Conservation (phyloP, 2,329 filamentous ascomycete species). For the Madurella mycetomatis region DNA sequence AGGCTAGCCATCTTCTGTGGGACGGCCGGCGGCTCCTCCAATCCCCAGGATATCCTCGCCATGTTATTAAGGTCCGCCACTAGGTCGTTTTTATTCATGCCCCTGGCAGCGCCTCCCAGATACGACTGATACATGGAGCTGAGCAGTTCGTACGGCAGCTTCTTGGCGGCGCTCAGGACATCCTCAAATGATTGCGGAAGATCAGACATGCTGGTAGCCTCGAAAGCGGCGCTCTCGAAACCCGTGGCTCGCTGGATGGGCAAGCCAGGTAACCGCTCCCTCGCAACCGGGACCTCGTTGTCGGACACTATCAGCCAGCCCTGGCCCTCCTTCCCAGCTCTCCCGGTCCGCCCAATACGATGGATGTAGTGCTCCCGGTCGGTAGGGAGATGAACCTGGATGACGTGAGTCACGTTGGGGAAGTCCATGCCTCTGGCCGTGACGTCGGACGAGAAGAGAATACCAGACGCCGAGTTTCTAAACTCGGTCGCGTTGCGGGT, state of each 20-base stretch:
- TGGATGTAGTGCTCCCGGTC: slow-evolving; percentile 71
- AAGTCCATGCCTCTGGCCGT: slow-evolving; percentile 82
- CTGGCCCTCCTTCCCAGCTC: slow-evolving; percentile 68
- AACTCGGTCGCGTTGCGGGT: slow-evolving; percentile 70
- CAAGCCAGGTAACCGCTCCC: slow-evolving; percentile 51
- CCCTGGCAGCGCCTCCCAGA: slow-evolving; percentile 45
- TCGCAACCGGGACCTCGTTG: slow-evolving; percentile 46
- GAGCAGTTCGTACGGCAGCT: slow-evolving; percentile 40
- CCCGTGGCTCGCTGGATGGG: slow-evolving; percentile 54
- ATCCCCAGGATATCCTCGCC: slow-evolving; percentile 48
- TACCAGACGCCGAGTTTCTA: slow-evolving; percentile 55
- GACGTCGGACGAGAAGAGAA: slow-evolving; percentile 75
- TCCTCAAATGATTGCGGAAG: slow-evolving; percentile 44
- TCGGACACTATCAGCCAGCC: slow-evolving; percentile 63
- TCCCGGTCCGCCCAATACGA: slow-evolving; percentile 70
- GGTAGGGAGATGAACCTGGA: slow-evolving; percentile 63
- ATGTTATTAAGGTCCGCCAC: slow-evolving; percentile 53
- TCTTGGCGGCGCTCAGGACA: slow-evolving; percentile 39
- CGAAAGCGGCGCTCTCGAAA: slow-evolving; percentile 49
- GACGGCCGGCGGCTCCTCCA: slow-evolving; percentile 44
- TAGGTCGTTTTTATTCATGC: slow-evolving; percentile 36
- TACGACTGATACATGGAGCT: slow-evolving; percentile 51
- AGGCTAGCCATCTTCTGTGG: slow-evolving; percentile 27
- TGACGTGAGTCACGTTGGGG: slow-evolving; percentile 73
- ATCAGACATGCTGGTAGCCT: slow-evolving; percentile 44